Evolutionary conservation across 225 moss, liverwort and hornwort genomes (phyloP).

Genomic region (Climacium dendroides): DNA sequence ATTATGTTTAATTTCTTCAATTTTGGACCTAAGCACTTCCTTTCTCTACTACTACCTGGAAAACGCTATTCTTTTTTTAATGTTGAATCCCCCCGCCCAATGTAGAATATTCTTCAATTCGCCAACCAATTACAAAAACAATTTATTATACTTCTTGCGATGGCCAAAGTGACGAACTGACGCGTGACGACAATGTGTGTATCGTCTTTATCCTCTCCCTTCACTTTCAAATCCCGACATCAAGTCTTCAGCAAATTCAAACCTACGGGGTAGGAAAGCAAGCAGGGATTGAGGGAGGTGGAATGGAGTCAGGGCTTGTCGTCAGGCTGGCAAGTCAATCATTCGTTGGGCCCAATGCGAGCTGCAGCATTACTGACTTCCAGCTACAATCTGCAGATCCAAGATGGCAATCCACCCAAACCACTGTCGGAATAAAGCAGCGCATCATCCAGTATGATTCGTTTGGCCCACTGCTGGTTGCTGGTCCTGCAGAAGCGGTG

Average conservation of each 20-base stretch:
- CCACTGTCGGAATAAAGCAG: background rate
- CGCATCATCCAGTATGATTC: constrained; percentile 9
- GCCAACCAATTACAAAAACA: background rate
- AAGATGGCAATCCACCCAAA: background rate
- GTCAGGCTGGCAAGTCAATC: constrained; percentile 15
- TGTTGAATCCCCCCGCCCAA: background rate
- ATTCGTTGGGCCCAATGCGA: background rate
- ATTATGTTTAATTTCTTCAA: background rate
- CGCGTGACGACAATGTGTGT: too few species aligned
- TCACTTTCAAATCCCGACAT: background rate
- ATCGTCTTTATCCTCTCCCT: background rate
- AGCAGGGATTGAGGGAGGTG: background rate
- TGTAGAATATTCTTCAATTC: background rate
- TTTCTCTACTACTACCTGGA: background rate
- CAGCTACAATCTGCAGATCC: background rate
- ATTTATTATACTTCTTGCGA: background rate
- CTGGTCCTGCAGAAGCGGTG: background rate
- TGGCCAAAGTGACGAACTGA: background rate
- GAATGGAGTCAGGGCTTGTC: background rate
- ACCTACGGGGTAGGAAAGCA: background rate
- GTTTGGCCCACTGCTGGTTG: constrained; percentile 1
- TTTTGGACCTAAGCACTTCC: background rate
- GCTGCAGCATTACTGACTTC: background rate
- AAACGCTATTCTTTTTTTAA: background rate
- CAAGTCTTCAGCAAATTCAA: background rate